Conservation (phyloP, 2,329 filamentous ascomycete species). For the Talaromyces sp. region DNA sequence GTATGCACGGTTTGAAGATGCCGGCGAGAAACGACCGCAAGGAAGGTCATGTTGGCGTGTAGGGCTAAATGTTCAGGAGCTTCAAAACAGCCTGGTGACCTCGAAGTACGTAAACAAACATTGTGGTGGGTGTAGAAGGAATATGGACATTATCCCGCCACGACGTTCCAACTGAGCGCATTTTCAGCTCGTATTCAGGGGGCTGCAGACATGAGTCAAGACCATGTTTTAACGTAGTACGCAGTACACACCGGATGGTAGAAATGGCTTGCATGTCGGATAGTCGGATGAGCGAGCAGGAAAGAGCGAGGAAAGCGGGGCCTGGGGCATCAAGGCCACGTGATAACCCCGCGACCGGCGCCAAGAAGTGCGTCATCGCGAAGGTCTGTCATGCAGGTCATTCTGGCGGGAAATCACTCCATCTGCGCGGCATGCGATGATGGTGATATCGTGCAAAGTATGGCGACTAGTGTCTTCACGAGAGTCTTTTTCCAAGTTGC, state of each 20-base stretch:
- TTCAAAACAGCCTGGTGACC: neutral
- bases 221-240: neutral
- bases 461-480: neutral
- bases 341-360: constrained; percentile 8
- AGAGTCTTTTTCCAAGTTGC: too few species aligned
- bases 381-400: neutral
- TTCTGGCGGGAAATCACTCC: neutral
- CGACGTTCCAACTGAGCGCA: neutral
- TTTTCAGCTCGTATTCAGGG: neutral
- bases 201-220: neutral
- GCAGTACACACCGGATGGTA: too few species aligned
- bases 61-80: neutral
- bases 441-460: neutral
- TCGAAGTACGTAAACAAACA: neutral
- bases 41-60: neutral
- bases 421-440: neutral
- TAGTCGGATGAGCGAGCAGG: neutral
- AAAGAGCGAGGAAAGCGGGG: neutral
- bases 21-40: constrained; percentile 34
- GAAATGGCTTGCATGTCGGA: constrained; percentile 2
- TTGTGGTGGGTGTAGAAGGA: neutral
- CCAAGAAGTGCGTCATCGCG: constrained; percentile 12
- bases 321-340: constrained; percentile 13
- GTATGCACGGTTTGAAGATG: constrained; percentile 62
- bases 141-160: neutral